These are phyloP conservation scores for Boletus pseudo-olivaceus DNA, from an alignment of 768 basidiomycete genomes.

Conservation along the genomic window DNA sequence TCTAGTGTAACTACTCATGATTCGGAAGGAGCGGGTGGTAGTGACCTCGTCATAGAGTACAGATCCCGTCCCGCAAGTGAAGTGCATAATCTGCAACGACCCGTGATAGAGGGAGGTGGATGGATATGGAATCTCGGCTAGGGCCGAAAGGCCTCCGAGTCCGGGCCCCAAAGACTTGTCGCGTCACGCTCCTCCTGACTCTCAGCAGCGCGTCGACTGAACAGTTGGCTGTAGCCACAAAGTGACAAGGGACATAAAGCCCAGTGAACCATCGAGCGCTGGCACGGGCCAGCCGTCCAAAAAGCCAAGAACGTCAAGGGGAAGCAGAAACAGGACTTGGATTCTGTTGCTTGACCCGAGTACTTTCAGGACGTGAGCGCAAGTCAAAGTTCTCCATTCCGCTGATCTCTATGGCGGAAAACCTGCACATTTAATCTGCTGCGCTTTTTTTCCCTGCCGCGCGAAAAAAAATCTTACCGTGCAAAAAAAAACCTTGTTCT, in stretches of 20 bases:
- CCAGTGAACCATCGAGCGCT: conserved; percentile 1
- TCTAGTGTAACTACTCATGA: no score
- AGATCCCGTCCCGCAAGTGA: not conserved
- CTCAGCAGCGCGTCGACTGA: not conserved
- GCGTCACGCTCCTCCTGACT: conserved; percentile 8
- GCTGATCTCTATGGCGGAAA: no score
- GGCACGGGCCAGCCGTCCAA: conserved; percentile 4
- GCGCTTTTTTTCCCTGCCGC: no score
- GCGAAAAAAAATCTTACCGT: no score
- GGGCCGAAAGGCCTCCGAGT: no score
- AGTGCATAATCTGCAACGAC: not conserved
- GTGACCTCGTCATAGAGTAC: not conserved
- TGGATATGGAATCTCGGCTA: no score
- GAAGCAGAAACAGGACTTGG: conserved; percentile 14
- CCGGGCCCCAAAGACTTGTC: conserved; percentile 8
- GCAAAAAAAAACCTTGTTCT: no score
- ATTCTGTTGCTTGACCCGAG: conserved; percentile 48
- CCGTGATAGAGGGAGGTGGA: not conserved
- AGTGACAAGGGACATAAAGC: conserved; percentile 8
- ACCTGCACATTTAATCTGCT: no score
- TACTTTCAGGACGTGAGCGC: conserved; percentile 52
- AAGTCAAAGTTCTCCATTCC: not conserved
- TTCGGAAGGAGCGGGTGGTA: no score
- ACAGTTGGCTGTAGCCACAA: not conserved
- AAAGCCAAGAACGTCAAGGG: conserved; percentile 17